Conservation (phyloP, 192 early-diverging fungal genomes). For the Linnemannia zychae region DNA sequence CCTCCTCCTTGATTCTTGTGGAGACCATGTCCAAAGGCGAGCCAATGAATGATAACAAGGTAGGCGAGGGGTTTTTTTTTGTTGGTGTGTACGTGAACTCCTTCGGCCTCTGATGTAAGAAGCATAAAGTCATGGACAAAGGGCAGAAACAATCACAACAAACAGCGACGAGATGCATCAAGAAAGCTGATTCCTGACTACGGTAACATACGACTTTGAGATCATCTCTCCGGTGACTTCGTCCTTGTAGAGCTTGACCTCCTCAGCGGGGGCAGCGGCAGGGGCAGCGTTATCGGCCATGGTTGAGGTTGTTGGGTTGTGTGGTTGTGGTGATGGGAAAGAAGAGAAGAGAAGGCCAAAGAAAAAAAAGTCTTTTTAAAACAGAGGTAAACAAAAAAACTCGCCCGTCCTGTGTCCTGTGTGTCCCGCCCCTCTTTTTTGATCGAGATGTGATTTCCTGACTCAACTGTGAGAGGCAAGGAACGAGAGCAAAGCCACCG, state of each 20-base stretch:
- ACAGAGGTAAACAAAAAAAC: not conserved
- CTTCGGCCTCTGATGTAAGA: no score
- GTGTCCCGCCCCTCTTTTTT: not conserved
- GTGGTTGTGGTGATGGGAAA: not conserved
- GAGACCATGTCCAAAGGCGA: no score
- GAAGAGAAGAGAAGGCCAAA: not conserved
- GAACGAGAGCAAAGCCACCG: not conserved
- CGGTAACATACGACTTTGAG: conserved; percentile 84
- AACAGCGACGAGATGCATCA: not conserved
- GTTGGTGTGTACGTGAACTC: no score
- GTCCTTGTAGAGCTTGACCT: conserved; percentile 77
- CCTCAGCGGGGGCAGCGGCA: conserved; percentile 24
- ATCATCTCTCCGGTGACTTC: conserved; percentile 93
- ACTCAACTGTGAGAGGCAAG: not conserved
- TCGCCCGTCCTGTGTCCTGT: not conserved
- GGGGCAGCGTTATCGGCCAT: conserved; percentile 24
- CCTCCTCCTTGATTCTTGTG: no score
- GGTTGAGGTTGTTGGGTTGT: conserved; percentile 12
- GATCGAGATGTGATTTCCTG: conserved; percentile 9
- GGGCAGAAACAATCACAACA: not conserved
- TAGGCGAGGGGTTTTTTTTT: no score
- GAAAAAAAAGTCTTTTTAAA: not conserved
- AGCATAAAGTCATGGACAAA: not conserved
- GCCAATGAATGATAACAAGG: no score
- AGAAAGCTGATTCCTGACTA: not conserved